Percentiles rank a stretch among this genome's conserved stretches.
Evolutionary conservation across 2,329 filamentous ascomycete genomes (phyloP).

Genomic region (Alternaria consortialis): DNA sequence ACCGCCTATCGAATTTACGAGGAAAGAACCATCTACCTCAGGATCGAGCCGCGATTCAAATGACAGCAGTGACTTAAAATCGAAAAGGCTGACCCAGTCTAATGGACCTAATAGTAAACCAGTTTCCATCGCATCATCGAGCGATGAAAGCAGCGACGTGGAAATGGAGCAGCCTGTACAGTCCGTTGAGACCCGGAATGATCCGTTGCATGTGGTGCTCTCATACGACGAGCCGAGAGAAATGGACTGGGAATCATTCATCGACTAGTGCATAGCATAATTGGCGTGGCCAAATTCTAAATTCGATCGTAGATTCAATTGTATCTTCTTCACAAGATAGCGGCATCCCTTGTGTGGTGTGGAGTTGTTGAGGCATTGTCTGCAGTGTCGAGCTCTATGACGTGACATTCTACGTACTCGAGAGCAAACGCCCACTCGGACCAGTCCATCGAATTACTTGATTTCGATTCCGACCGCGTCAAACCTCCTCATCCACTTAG

Average conservation of each 20-base stretch:
- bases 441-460: neutral
- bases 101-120: neutral
- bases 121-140: neutral
- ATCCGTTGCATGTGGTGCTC: neutral
- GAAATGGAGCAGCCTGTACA: neutral
- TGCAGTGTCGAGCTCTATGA: neutral
- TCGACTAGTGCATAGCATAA: neutral
- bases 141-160: neutral
- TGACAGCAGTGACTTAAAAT: neutral
- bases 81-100: constrained; percentile 7
- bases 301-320: neutral
- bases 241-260: constrained; percentile 22
- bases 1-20: constrained; percentile 9
- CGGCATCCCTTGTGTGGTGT: neutral
- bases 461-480: neutral
- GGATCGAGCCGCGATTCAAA: neutral
- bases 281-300: neutral
- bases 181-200: neutral
- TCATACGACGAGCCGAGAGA: constrained; percentile 16
- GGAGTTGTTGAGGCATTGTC: neutral
- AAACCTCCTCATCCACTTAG: neutral
- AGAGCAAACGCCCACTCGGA: neutral
- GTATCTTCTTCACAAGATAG: neutral
- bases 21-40: neutral
- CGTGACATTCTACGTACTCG: neutral